Conservation (phyloP, 1,139 yeast genomes). For the Yamadazyma kanchanaburiensis region DNA sequence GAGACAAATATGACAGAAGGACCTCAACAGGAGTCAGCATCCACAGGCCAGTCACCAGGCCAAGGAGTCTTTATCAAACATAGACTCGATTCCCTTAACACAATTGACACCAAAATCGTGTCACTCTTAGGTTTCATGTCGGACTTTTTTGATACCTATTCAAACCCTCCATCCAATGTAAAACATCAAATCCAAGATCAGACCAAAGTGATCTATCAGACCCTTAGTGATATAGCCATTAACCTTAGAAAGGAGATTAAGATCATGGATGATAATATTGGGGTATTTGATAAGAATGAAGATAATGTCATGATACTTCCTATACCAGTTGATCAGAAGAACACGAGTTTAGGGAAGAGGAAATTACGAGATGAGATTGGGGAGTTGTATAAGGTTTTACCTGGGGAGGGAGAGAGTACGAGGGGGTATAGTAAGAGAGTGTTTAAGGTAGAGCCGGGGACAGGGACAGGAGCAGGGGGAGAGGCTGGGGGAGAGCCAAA, state of each 20-base stretch:
- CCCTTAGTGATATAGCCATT: constrained; percentile 40
- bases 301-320: constrained; percentile 57
- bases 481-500: no score
- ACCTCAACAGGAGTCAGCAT: not conserved
- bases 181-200: constrained; percentile 22
- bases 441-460: no score
- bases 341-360: constrained; percentile 51
- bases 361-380: constrained; percentile 39
- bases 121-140: constrained; percentile 39
- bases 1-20: no score
- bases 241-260: constrained; percentile 55
- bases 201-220: constrained; percentile 31
- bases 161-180: constrained; percentile 14
- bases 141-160: constrained; percentile 37
- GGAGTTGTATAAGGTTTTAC: constrained; percentile 23
- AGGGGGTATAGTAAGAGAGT: no score
- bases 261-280: constrained; percentile 55
- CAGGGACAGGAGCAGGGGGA: no score
- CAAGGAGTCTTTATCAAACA: constrained; percentile 37
- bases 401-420: constrained; percentile 15
- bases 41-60: not conserved
- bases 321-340: constrained; percentile 59
- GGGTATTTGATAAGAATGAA: constrained; percentile 40
- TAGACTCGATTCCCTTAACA: constrained; percentile 42
- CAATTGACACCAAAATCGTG: constrained; percentile 44